Base-by-base conservation (phyloP, 176 grass and related monocot genomes). In the Carex kokanica region DNA sequence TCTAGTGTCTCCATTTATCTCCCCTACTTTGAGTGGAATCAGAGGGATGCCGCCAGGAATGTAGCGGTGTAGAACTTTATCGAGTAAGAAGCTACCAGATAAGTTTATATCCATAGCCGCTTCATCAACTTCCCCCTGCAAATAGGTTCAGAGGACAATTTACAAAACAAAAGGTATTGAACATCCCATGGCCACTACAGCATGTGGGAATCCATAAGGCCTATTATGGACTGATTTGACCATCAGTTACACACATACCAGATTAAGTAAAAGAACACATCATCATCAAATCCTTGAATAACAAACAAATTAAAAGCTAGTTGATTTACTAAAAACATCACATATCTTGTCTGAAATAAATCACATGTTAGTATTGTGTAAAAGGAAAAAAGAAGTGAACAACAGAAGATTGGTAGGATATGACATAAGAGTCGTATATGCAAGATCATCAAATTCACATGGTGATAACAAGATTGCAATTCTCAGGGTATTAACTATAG, bases 1-100 rank as follows among this genome's bases (percentile, higher is more conserved):
- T 91, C 96, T 91, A 87, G 96, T 98, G 78, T 98, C 96, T 90
- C 93, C 96, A 86, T 98, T 95, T 66, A 98, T 86, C 77, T 98
- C 96, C 78, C 96, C 96, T 82, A 98, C 90, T 88, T 95, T 98
- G 3, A 93, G 80, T 23, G 92, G 91, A 83, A 93, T 88, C 74
- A 93, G 52, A 72, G 92, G 88, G 64, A 95, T 83, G 73, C 90
- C 96, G 83, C 84, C 91, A 74, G 92, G 91, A 61, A 98, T 80
- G 62, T 98, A 98, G 56, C 88, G 87, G 81, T 85, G 86, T 65
- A 95, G 81, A 87, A 98, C 89, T 88, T 93, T 95, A 79, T 98
- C 92, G 71, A 98, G 93, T 80, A 93, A 88, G 91, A 95, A 93
- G 80, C 84, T 98, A 77, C 96, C 96, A 78, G 96, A 98, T 82